Evolutionary conservation across 805 yeast genomes (phyloP), one percentile per base, ranked within the genome.

Genomic region (Saturnispora zaruensis): DNA sequence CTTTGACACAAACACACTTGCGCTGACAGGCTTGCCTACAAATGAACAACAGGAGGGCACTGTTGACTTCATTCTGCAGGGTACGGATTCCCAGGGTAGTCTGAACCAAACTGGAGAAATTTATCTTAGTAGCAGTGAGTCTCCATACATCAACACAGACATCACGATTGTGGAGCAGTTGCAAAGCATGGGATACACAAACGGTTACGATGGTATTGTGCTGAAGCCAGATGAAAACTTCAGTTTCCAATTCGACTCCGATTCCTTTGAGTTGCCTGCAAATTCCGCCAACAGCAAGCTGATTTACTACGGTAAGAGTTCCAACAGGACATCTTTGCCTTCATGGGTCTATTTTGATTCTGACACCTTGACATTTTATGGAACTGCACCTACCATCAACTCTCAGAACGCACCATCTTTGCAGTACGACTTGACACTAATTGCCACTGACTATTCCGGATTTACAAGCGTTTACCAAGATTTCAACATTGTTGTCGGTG

Each of bases 351-450:
- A 68, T 48, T 93, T 91, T 62, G 82, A 88, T 60, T 59, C 75
- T 5, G 69, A 70, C 49, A 71, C 73, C 36, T 69, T 87, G 55
- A 76, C 85, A 20, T 91, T 89, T 66, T 73, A 79, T 41, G 99
- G 99, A 30, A 82, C 83, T 1, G 91, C 96, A 1, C 99, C 99
- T 9, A 72, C 84, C 6, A 87, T 87, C 30, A 84, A 87, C 57
- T 86, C 96, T 2, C 74, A 77, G 16, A 84, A 88, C 57, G 99
- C 99, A 1, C 98, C 97, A 9, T 87, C 95, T 38, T 72, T 78
- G 55, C 69, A 72, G 40, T 93, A 79, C 63, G 75, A 77, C 16
- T 80, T 91, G 56, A 73, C 79, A 41, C 75, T 90, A 57, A 80
- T 89, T 50, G 96, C 90, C 1, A 72, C 95, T 1, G 96, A 89